Conservation (phyloP, 2,329 filamentous ascomycete species). For the Pyrenophora teres region DNA sequence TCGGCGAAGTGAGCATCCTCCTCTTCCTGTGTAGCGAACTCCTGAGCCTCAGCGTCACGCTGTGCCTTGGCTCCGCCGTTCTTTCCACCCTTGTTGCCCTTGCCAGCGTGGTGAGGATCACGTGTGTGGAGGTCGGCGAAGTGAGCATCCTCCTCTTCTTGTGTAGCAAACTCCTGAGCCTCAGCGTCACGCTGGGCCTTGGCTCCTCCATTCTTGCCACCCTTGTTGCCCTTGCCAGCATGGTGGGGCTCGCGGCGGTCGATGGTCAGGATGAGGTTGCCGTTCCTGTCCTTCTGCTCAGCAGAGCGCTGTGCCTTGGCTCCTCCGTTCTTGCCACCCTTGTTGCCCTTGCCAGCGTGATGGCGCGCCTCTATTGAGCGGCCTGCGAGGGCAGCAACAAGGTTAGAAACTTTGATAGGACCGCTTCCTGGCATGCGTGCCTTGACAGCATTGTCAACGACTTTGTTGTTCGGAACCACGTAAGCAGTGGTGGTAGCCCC, state of each 20-base stretch:
- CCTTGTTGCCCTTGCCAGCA: constrained; percentile 19
- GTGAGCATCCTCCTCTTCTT: too few species aligned
- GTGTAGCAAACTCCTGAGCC: neutral
- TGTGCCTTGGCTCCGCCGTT: neutral
- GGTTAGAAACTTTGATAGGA: constrained; percentile 22
- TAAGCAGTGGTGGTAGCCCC: constrained; percentile 40
- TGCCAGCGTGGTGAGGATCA: constrained; percentile 9
- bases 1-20: constrained; percentile 18
- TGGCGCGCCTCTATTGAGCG: constrained; percentile 25
- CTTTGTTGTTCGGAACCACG: constrained; percentile 35
- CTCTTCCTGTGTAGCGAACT: constrained; percentile 6
- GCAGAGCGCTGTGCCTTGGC: neutral
- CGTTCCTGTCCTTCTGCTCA: neutral
- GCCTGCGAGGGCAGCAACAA: constrained; percentile 27
- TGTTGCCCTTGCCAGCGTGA: constrained; percentile 22
- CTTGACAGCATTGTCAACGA: constrained; percentile 28
- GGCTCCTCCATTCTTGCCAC: too few species aligned
- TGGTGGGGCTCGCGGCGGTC: too few species aligned
- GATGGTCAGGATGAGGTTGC: neutral
- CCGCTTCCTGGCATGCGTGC: constrained; percentile 36
- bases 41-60: neutral
- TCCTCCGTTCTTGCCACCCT: neutral
- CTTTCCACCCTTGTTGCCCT: constrained; percentile 4
- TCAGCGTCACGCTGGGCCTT: neutral
- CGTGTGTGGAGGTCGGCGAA: neutral